Evolutionary conservation across 257 asterid genomes (phyloP), one percentile per base, ranked within the genome.

Genomic region (Leptodermis oblonga): DNA sequence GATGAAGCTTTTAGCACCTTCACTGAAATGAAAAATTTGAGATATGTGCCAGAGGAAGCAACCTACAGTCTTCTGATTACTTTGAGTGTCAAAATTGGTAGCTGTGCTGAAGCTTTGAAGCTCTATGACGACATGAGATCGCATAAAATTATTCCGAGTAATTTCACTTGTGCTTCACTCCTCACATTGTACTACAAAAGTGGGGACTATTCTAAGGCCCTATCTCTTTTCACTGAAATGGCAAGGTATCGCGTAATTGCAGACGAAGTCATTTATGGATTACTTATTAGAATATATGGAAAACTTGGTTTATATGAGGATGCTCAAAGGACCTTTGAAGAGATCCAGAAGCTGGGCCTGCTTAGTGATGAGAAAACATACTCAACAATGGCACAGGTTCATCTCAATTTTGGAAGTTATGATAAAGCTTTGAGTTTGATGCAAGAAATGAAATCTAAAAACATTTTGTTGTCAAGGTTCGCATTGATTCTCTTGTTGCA

Each of bases 151-250:
- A 72, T 87, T 62, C 99, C 99, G 6, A 87, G 99, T 77, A 84
- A 87, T 76, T 93, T 87, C 60, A 90, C 99, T 0, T 93, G 99
- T 81, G 97, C 99, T 54, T 93, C 99, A 4, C 97, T 93, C 73
- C 80, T 93, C 74, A 83, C 96, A 23, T 70, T 91, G 74, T 85
- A 83, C 84, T 87, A 82, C 71, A 85, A 86, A 79, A 83, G 74
- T 23, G 88, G 87, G 74, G 94, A 88, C 76, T 93, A 90, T 83
- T 65, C 92, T 61, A 89, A 79, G 80, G 97, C 99, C 72, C 90
- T 86, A 75, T 83, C 94, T 3, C 92, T 93, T 69, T 93, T 93
- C 78, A 76, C 83, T 70, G 99, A 93, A 78, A 93, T 93, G 97
- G 97, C 73, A 79, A 87, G 59, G 78, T 75, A 78, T 70, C 85